Conservation (phyloP, 495 filamentous ascomycete species). For the Xylaria bambusicola region DNA sequence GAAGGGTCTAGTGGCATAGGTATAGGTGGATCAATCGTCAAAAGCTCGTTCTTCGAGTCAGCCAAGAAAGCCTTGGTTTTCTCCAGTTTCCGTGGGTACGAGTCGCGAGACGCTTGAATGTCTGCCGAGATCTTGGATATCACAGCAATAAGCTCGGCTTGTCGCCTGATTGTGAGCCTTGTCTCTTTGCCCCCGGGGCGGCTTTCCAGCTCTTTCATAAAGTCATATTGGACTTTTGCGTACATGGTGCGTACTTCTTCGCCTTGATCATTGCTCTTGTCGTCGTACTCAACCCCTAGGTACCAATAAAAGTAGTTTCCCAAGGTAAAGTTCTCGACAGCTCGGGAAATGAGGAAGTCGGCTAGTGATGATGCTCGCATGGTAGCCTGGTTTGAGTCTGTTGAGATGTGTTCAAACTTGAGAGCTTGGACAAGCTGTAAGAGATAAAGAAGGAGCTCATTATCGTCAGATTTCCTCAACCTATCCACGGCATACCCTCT, state of each 20-base stretch:
- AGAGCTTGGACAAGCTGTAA: slow-evolving; percentile 94
- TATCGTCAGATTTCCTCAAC: slow-evolving; percentile 86
- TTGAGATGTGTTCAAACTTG: slow-evolving; percentile 83
- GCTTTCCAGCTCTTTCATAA: slow-evolving; percentile 79
- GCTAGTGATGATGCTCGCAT: slow-evolving; percentile 85
- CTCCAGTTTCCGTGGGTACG: slow-evolving; percentile 76
- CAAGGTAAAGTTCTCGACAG: slow-evolving; percentile 80
- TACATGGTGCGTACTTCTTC: slow-evolving; percentile 79
- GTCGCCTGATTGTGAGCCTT: slow-evolving; percentile 73
- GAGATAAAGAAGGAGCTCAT: slow-evolving; percentile 89
- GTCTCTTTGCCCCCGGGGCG: slow-evolving; percentile 65
- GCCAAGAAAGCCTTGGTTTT: slow-evolving; percentile 77
- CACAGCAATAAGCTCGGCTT: slow-evolving; percentile 86
- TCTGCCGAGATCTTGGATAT: slow-evolving; percentile 89
- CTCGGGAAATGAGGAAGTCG: slow-evolving; percentile 82
- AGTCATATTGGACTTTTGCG: slow-evolving; percentile 89
- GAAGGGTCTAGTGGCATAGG: slow-evolving; percentile 88
- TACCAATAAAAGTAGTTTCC: slow-evolving; percentile 99
- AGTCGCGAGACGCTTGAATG: slow-evolving; percentile 77
- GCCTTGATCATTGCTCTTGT: slow-evolving; percentile 69
- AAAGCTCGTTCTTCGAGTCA: slow-evolving; percentile 86
- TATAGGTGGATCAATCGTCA: slow-evolving; percentile 79
- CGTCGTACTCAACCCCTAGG: slow-evolving; percentile 91
- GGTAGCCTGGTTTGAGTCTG: slow-evolving; percentile 58
- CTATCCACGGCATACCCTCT: slow-evolving; percentile 92